Evolutionary conservation across 805 yeast species (phyloP).

Genomic region (Brettanomyces bruxellensis): DNA sequence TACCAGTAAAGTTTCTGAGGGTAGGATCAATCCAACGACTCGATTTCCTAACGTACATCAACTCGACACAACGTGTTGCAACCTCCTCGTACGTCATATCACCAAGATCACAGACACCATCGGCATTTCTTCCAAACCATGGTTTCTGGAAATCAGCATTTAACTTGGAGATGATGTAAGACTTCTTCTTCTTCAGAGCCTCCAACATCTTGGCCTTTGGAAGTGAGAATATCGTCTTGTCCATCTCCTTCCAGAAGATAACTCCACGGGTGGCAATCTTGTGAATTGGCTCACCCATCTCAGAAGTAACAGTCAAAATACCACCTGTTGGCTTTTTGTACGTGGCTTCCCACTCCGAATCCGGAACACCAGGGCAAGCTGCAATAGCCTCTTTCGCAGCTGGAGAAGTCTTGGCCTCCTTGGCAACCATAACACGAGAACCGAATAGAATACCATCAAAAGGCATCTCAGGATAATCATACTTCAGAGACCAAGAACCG

Average conservation of each 20-base stretch:
- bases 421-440: conserved; percentile 94
- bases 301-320: conserved; percentile 89
- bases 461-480: conserved; percentile 96
- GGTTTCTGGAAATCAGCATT: conserved; percentile 97
- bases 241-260: conserved; percentile 93
- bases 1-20: conserved; percentile 80
- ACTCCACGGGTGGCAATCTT: conserved; percentile 98
- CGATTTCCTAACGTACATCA: conserved; percentile 75
- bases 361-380: conserved; percentile 83
- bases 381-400: conserved; percentile 92
- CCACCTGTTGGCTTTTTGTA: conserved; percentile 97
- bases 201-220: conserved; percentile 84
- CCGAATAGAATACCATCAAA: conserved; percentile 96
- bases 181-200: conserved; percentile 74
- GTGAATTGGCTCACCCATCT: conserved; percentile 99
- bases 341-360: conserved; percentile 84
- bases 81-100: conserved; percentile 96
- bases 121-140: conserved; percentile 80
- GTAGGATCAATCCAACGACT: conserved; percentile 82
- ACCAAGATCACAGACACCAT: conserved; percentile 81
- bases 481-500: conserved; percentile 89
- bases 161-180: conserved; percentile 73
- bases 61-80: conserved; percentile 76
- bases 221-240: conserved; percentile 81
- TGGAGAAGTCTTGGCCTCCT: conserved; percentile 89